Conservation (phyloP, 495 filamentous ascomycete genomes). For the Penicillium paradoxum region DNA sequence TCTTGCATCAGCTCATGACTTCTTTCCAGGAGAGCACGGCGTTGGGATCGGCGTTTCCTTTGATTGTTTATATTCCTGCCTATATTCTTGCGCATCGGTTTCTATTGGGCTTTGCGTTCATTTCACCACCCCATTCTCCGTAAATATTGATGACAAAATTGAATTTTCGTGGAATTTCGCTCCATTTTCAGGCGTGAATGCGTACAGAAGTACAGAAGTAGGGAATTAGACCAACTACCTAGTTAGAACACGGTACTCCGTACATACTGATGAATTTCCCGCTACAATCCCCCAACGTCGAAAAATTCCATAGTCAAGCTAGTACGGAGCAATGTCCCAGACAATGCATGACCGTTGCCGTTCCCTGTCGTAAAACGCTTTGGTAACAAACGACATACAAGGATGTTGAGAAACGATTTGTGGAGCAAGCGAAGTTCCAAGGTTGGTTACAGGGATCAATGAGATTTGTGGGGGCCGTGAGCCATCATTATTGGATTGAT, state of each 20-base stretch:
- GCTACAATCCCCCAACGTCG: too few relatives aligned
- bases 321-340: neutral
- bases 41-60: conserved; percentile 18
- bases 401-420: neutral
- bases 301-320: too few relatives aligned
- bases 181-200: neutral
- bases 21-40: conserved; percentile 16
- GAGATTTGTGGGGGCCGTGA: neutral
- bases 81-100: neutral
- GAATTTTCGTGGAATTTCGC: neutral
- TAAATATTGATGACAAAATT: conserved; percentile 1
- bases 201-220: neutral
- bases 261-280: too few relatives aligned
- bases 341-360: conserved; percentile 15
- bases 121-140: neutral
- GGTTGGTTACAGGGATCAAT: neutral
- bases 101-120: neutral
- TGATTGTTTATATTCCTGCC: conserved; percentile 1
- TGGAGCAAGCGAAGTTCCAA: neutral
- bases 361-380: neutral
- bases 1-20: conserved; percentile 19
- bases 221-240: too few relatives aligned
- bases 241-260: too few relatives aligned
- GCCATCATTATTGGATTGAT: neutral
- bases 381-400: neutral